Conservation (phyloP, 805 yeast genomes). For the Komagataella mondaviorum region DNA sequence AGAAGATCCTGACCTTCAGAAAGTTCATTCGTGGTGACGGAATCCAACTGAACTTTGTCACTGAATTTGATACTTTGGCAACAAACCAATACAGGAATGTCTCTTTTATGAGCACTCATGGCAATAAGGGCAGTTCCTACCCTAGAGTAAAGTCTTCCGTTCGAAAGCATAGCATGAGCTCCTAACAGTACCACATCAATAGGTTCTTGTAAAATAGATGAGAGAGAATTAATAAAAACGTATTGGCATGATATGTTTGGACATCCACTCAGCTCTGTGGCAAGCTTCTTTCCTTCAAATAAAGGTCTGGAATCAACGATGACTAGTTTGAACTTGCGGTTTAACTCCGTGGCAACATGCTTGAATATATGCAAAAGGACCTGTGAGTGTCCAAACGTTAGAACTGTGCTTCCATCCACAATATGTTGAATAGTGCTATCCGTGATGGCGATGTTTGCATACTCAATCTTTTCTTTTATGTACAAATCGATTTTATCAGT, state of each 20-base stretch:
- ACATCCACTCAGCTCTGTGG: constrained; percentile 39
- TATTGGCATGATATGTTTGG: constrained; percentile 65
- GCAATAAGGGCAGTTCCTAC: constrained; percentile 93
- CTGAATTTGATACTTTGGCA: constrained; percentile 92
- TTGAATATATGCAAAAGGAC: constrained; percentile 68
- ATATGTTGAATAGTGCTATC: constrained; percentile 72
- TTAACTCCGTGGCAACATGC: constrained; percentile 47
- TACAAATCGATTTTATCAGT: constrained; percentile 64
- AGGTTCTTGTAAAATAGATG: constrained; percentile 61
- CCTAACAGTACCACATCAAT: constrained; percentile 89
- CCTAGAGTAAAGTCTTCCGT: constrained; percentile 84
- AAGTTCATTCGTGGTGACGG: constrained; percentile 88
- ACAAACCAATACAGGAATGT: constrained; percentile 89
- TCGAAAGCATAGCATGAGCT: constrained; percentile 94
- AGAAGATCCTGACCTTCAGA: constrained; percentile 67
- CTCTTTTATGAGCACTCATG: constrained; percentile 76
- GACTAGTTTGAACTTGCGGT: constrained; percentile 60
- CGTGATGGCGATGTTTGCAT: constrained; percentile 72
- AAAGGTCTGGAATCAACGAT: constrained; percentile 90
- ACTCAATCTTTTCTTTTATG: constrained; percentile 72
- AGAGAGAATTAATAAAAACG: constrained; percentile 64
- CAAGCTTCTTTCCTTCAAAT: constrained; percentile 80
- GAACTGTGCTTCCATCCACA: constrained; percentile 59
- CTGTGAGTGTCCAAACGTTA: constrained; percentile 81
- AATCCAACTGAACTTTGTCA: constrained; percentile 89